Base-by-base conservation (phyloP, 1,284 basidiomycete species). In the Fereydounia khargensis region DNA sequence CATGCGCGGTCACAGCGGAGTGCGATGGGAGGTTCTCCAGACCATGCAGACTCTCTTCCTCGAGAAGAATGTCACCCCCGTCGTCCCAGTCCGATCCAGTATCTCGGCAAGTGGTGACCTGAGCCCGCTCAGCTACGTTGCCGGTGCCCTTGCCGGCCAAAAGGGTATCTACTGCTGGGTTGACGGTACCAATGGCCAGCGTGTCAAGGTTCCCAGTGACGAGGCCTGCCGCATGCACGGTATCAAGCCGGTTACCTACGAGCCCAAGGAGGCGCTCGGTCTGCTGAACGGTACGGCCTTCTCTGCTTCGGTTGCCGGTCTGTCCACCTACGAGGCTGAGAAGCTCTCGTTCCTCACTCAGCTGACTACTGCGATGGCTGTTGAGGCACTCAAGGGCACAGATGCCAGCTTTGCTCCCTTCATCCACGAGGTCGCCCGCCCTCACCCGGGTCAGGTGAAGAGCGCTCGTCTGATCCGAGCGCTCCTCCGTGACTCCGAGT, bases 31-130 rank as follows among this genome's bases (percentile, higher is more conserved):
- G 57, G 82, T 91, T 28, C 82, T 91, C 46, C 81, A 89, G 73
- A 85, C 84, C 66, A 88, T 91, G 83, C 82, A 82, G 47, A 81
- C 83, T 25, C 47, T 59, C 9, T 81, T 91, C 42, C 81, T 92
- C 39, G 78, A 80, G 35, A 83, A 84, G 54, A 84, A 87, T 61
- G 82, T 91, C 63, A 87, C 85, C 0, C 88, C 89, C 0, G 77
- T 90, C 22, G 86, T 91, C 2, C 89, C 89, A n/a, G 79, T 91
- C 5, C 83, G 89, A 8, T 87, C 87, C 23, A 86, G 83, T 51
- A 87, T 91, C 65, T 88, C 86, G 21, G 85, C 89, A 6, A 87
- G 85, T 38, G 89, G 89, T 11, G 77, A 79, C 47, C 62, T 77
- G 7, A 69, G 65, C n/a, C 74, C 76, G 20, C 67, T 75, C 25